Percentiles rank a stretch among this genome's conserved stretches.
Conservation (phyloP, 148 eudicot species). For the Gaultheria prostrata region DNA sequence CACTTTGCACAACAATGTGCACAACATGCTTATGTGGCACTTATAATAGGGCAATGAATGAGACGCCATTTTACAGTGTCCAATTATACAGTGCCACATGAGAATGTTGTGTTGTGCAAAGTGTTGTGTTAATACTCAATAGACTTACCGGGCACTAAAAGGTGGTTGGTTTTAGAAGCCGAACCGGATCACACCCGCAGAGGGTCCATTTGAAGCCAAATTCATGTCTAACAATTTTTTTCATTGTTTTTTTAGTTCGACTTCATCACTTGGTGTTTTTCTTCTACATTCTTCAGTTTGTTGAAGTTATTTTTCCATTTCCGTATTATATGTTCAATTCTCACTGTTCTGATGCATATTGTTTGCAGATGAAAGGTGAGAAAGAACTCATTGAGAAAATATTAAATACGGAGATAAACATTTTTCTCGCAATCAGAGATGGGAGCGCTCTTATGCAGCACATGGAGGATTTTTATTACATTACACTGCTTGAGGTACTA, state of each 20-base stretch:
- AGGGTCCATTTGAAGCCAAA: background rate
- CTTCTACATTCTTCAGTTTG: background rate
- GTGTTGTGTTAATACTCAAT: too few relatives aligned
- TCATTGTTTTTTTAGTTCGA: background rate
- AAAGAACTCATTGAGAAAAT: slow-evolving; percentile 82
- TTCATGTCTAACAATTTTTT: background rate
- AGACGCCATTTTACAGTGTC: too few relatives aligned
- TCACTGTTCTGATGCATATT: background rate
- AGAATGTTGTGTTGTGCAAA: too few relatives aligned
- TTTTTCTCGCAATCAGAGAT: slow-evolving; percentile 85
- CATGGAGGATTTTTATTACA: slow-evolving; percentile 96
- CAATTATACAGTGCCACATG: too few relatives aligned
- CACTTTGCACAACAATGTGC: too few relatives aligned
- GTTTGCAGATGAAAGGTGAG: slow-evolving; percentile 90
- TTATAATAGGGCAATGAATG: too few relatives aligned
- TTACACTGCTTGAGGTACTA: slow-evolving; percentile 76
- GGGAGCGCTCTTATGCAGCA: slow-evolving; percentile 98
- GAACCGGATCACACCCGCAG: too few relatives aligned
- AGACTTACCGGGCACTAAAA: too few relatives aligned
- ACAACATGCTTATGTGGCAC: too few relatives aligned
- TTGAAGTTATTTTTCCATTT: background rate
- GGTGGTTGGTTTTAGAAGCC: too few relatives aligned
- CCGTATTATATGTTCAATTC: background rate
- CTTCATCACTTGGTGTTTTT: background rate
- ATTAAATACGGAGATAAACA: slow-evolving; percentile 88